Conservation (phyloP, 805 yeast genomes). For the Yarrowia deformans region DNA sequence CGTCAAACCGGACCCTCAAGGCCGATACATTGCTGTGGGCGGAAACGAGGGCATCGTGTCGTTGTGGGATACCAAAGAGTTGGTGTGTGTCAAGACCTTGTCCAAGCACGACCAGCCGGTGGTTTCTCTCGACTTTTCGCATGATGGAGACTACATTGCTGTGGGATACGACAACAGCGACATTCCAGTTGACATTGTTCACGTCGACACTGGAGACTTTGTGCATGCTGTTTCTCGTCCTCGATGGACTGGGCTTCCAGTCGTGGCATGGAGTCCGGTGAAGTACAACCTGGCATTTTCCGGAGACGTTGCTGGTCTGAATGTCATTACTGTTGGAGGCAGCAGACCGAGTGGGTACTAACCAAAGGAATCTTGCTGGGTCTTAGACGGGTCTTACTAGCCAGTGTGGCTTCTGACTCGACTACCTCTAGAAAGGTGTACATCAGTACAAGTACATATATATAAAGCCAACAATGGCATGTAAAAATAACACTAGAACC, state of each 20-base stretch:
- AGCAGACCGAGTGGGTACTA: slow-evolving; percentile 26
- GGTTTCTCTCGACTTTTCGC: slow-evolving; percentile 52
- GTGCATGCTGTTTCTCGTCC: slow-evolving; percentile 43
- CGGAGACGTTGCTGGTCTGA: slow-evolving; percentile 42
- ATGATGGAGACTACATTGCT: slow-evolving; percentile 58
- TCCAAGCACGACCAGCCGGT: slow-evolving; percentile 53
- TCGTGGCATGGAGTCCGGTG: slow-evolving; percentile 50
- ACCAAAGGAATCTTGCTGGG: too few relatives aligned
- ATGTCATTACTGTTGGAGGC: slow-evolving; percentile 19
- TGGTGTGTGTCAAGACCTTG: slow-evolving; percentile 53
- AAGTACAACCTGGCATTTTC: slow-evolving; percentile 47
- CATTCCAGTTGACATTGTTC: slow-evolving; percentile 54
- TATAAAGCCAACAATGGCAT: neutral
- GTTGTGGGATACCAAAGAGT: slow-evolving; percentile 56
- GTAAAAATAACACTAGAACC: neutral
- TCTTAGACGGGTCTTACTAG: too few relatives aligned
- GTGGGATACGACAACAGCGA: slow-evolving; percentile 54
- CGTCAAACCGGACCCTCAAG: slow-evolving; percentile 61
- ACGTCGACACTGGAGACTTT: slow-evolving; percentile 48
- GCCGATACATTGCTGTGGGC: slow-evolving; percentile 60
- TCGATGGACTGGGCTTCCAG: slow-evolving; percentile 45
- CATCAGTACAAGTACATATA: too few relatives aligned
- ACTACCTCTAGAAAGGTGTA: too few relatives aligned
- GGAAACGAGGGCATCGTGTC: slow-evolving; percentile 65
- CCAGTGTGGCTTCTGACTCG: too few relatives aligned